phyloP scores from a whole-genome alignment of 305 asterid genomes.

The Rubia balearica region DNA sequence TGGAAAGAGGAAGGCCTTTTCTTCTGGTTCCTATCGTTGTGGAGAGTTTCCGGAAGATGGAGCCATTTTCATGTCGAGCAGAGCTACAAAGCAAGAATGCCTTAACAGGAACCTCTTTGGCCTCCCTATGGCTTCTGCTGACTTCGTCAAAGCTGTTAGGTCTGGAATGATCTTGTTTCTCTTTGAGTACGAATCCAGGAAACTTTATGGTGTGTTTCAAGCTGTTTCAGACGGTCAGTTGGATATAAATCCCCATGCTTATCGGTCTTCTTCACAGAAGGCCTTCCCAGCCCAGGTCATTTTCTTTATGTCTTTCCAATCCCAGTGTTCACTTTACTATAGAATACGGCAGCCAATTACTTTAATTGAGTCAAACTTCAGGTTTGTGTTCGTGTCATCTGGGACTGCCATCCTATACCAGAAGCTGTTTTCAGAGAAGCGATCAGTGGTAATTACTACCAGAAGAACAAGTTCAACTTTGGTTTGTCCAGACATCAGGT shows the following conservation, averaged over 20 bases:
- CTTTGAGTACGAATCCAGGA: constrained; percentile 13
- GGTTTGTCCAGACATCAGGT: constrained; percentile 23
- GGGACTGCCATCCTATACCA: constrained; percentile 14
- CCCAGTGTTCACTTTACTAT: not conserved
- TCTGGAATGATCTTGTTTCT: constrained; percentile 23
- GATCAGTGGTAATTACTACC: constrained; percentile 19
- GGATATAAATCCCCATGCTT: constrained; percentile 17
- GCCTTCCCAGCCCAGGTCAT: constrained; percentile 23
- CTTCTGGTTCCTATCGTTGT: not conserved
- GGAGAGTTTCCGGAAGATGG: constrained; percentile 18
- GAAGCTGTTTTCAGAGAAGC: constrained; percentile 14
- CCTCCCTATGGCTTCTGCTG: constrained; percentile 14
- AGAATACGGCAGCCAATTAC: not conserved
- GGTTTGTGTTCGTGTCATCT: constrained; percentile 19
- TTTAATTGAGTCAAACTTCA: not conserved
- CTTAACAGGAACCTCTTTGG: constrained; percentile 13
- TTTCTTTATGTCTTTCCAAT: not conserved
- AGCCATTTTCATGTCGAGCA: constrained; percentile 21
- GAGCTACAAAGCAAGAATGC: constrained; percentile 19
- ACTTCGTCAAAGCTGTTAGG: constrained; percentile 14
- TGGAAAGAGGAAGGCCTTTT: not conserved
- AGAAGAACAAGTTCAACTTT: constrained; percentile 17
- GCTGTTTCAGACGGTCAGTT: constrained; percentile 21
- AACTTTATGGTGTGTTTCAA: constrained; percentile 21
- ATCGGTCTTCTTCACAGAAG: constrained; percentile 15